Evolutionary conservation across 2,329 filamentous ascomycete genomes (phyloP).

Genomic region (Penicillium sp.): DNA sequence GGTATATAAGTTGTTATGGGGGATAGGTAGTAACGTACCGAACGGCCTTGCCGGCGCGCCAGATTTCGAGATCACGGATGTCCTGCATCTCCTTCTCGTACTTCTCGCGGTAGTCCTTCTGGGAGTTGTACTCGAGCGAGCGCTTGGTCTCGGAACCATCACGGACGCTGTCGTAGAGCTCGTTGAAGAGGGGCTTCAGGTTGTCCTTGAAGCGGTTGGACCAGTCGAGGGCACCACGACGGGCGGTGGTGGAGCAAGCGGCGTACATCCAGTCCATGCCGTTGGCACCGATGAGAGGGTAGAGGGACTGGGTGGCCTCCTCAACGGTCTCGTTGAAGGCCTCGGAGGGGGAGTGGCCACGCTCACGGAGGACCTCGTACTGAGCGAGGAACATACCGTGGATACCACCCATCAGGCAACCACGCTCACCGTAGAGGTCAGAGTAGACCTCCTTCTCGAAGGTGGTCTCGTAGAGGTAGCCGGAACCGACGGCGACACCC

Average conservation of each 20-base stretch:
- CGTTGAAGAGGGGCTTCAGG: conserved; percentile 97
- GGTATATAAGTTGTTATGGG: too few species aligned
- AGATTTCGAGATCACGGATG: conserved; percentile 97
- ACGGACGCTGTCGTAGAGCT: conserved; percentile 86
- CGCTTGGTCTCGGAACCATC: conserved; percentile 90
- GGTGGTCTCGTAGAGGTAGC: conserved; percentile 99
- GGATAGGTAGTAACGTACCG: too few species aligned
- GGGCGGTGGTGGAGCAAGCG: conserved; percentile 96
- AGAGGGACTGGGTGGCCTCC: conserved; percentile 95
- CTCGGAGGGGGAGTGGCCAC: conserved; percentile 92
- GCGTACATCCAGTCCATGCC: conserved; percentile 99
- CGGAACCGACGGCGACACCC: conserved; percentile 90
- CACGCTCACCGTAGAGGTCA: conserved; percentile 98
- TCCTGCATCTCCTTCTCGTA: conserved; percentile 98
- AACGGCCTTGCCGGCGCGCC: conserved; percentile 95
- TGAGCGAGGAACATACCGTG: conserved; percentile 99
- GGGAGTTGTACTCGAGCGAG: conserved; percentile 93
- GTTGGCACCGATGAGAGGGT: conserved; percentile 92
- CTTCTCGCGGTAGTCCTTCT: conserved; percentile 90
- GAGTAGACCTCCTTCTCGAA: conserved; percentile 99
- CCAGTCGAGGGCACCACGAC: conserved; percentile 98
- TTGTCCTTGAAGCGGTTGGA: conserved; percentile 93
- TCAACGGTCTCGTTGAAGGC: conserved; percentile 99
- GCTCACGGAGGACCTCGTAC: conserved; percentile 99
- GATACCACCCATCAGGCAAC: conserved; percentile 99